Evolutionary conservation across 768 basidiomycete genomes (phyloP), one percentile per base, ranked within the genome.

Genomic region (Naematelia aurantialba): DNA sequence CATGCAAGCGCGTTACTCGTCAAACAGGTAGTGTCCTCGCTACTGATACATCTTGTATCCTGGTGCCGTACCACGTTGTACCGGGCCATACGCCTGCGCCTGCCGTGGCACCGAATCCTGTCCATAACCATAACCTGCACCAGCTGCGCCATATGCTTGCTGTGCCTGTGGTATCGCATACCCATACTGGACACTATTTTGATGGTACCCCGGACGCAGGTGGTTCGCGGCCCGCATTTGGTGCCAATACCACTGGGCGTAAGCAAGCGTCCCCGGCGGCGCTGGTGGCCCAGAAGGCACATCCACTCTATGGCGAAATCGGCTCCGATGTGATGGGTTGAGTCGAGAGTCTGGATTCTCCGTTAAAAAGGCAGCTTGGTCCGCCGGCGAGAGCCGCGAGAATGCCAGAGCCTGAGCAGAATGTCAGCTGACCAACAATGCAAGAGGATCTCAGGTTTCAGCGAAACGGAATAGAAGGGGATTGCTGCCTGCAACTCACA

Each of bases 321-420:
- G 8, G 8, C 8, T 27, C 1, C 42, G 52, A 34, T 54, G 27
- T 17, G 39, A 19, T 11, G 63, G 61, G 26, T 68, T 72, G 4
- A 72, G 57, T 27, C 56, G 65, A n/a, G 62, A 63, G 13, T 65
- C 52, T 21, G 70, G 70, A 53, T 73, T 68, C 24, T 74, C 70
- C 10, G 57, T 49, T 1, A 75, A 51, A 55, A 75, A 75, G 8
- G 58, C 58, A 11, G 62, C 60, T 66, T 69, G 60, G 26, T 73
- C 72, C 22, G 60, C 53, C 17, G 66, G 63, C 12, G 64, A 67
- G n/a, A 75, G 47, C 12, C 74, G 55, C 8, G 64, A 66, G 55
- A 75, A 72, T 1, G 74, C 74, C 2, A 67, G 45, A 0, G 52
- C 53, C 74, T 75, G 49, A 29, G 27, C 12, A 29, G n/a, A 4